Percentiles rank a stretch among this genome's conserved stretches.
phyloP scores from a whole-genome alignment of 2,329 filamentous ascomycete species.

The Neofusicoccum laricinum region DNA sequence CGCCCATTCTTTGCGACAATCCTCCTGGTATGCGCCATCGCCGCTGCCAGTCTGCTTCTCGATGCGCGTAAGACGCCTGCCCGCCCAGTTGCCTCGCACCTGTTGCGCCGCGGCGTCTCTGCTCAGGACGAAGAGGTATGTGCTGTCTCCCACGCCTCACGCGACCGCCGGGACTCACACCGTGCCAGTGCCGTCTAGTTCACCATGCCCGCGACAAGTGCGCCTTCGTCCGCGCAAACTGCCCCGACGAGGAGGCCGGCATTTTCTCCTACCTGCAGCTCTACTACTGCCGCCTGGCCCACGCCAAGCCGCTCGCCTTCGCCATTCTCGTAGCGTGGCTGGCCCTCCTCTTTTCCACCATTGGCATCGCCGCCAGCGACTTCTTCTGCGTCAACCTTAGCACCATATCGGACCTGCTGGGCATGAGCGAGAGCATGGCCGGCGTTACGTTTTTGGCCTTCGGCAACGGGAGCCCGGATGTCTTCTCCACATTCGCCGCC shows the following conservation, averaged over 20 bases:
- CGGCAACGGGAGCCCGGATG: slow-evolving; percentile 95
- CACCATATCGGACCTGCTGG: slow-evolving; percentile 83
- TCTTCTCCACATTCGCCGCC: slow-evolving; percentile 97
- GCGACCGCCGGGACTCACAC: background rate
- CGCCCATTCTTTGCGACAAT: slow-evolving; percentile 47
- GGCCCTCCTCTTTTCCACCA: slow-evolving; percentile 87
- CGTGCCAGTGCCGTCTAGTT: slow-evolving; percentile 66
- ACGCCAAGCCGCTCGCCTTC: slow-evolving; percentile 75
- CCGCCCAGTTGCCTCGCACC: background rate
- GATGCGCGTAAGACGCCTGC: background rate
- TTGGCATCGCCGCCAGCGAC: slow-evolving; percentile 95
- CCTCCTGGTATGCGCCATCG: slow-evolving; percentile 35
- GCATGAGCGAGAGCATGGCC: slow-evolving; percentile 92
- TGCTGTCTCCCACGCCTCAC: background rate
- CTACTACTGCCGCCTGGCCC: slow-evolving; percentile 79
- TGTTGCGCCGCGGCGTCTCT: slow-evolving; percentile 11
- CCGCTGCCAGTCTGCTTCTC: slow-evolving; percentile 28
- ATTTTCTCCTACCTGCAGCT: slow-evolving; percentile 83
- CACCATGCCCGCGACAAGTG: slow-evolving; percentile 78
- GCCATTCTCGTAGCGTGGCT: slow-evolving; percentile 77
- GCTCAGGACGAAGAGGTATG: slow-evolving; percentile 33
- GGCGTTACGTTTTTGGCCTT: slow-evolving; percentile 96
- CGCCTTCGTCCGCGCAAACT: slow-evolving; percentile 78
- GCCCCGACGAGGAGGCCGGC: slow-evolving; percentile 84
- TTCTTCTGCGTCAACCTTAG: slow-evolving; percentile 97